These are phyloP conservation scores for Penicillium sp. DNA, from an alignment of 2,329 filamentous ascomycete species.

Conservation along the genomic window DNA sequence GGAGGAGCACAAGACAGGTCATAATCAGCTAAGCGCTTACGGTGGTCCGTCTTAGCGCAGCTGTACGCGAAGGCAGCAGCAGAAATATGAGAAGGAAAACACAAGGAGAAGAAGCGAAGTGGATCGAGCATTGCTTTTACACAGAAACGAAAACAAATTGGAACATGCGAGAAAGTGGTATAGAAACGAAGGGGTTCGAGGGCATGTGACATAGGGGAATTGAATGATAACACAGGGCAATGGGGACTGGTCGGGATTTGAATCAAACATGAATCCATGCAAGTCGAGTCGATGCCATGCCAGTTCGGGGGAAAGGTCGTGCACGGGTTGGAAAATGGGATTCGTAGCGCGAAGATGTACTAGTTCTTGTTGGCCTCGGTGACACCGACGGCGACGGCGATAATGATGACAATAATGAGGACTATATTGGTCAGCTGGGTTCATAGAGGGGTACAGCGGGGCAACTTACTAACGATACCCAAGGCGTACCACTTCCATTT, in stretches of 20 bases:
- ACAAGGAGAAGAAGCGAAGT: slow-evolving; percentile 16
- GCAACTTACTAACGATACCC: slow-evolving; percentile 63
- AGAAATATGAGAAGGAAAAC: slow-evolving; percentile 7
- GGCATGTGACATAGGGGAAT: slow-evolving; percentile 8
- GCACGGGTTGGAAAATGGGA: slow-evolving; percentile 6
- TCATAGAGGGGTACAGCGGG: slow-evolving; percentile 2
- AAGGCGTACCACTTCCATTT: slow-evolving; percentile 98
- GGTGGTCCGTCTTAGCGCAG: slow-evolving; percentile 1
- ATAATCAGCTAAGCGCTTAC: slow-evolving; percentile 18
- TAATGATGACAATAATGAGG: slow-evolving; percentile 55
- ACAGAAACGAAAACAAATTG: slow-evolving; percentile 6
- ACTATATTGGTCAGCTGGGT: slow-evolving; percentile 37
- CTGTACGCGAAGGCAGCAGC: slow-evolving; percentile 16
- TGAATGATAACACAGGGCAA: background rate
- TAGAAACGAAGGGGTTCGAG: slow-evolving; percentile 20
- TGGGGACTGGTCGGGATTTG: background rate
- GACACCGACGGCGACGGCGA: slow-evolving; percentile 52
- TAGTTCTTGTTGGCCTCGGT: slow-evolving; percentile 33
- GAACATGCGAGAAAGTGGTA: slow-evolving; percentile 27
- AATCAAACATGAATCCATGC: background rate
- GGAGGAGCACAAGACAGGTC: slow-evolving; percentile 11
- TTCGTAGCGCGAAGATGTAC: slow-evolving; percentile 4
- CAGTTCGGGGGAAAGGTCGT: slow-evolving; percentile 20
- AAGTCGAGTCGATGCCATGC: background rate
- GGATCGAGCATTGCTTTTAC: slow-evolving; percentile 25